Conservation (phyloP, 495 filamentous ascomycete genomes). For the Penicillium arizonense region DNA sequence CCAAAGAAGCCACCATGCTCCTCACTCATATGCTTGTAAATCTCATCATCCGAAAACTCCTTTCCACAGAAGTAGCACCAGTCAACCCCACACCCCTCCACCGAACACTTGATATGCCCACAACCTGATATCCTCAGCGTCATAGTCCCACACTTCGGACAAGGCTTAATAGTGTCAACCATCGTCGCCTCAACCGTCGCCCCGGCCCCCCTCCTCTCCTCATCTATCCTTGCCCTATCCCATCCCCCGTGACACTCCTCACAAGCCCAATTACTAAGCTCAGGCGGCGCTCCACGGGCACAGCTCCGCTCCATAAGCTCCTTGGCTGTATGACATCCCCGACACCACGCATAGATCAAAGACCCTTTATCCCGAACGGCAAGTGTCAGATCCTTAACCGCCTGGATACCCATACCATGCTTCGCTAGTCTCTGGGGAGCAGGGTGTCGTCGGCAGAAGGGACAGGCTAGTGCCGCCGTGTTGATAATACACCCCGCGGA, state of each 20-base stretch:
- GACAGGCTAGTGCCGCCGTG: slow-evolving; percentile 37
- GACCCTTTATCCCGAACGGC: slow-evolving; percentile 30
- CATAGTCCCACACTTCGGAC: slow-evolving; percentile 29
- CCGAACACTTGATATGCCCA: slow-evolving; percentile 33
- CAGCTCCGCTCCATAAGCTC: slow-evolving; percentile 32
- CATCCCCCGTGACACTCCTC: slow-evolving; percentile 19
- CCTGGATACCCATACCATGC: slow-evolving; percentile 17
- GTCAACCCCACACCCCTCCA: slow-evolving; percentile 19
- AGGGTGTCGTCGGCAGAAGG: slow-evolving; percentile 41
- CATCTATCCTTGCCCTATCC: not conserved
- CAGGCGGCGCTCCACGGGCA: slow-evolving; percentile 26
- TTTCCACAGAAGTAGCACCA: slow-evolving; percentile 39
- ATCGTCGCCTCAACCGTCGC: not conserved
- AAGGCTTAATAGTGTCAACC: slow-evolving; percentile 17
- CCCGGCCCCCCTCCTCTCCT: not conserved
- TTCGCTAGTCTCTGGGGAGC: slow-evolving; percentile 24
- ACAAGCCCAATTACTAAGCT: slow-evolving; percentile 28
- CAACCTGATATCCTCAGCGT: slow-evolving; percentile 34
- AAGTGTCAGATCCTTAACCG: slow-evolving; percentile 18
- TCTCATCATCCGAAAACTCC: not conserved
- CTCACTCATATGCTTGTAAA: slow-evolving; percentile 32
- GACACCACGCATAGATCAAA: slow-evolving; percentile 46
- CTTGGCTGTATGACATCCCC: slow-evolving; percentile 29
- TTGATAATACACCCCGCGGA: slow-evolving; percentile 34
- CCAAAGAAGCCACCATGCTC: slow-evolving; percentile 19